These are phyloP conservation scores for Tetrastigma voinierianum DNA, from an alignment of 164 flowering plant species.

Conservation along the genomic window DNA sequence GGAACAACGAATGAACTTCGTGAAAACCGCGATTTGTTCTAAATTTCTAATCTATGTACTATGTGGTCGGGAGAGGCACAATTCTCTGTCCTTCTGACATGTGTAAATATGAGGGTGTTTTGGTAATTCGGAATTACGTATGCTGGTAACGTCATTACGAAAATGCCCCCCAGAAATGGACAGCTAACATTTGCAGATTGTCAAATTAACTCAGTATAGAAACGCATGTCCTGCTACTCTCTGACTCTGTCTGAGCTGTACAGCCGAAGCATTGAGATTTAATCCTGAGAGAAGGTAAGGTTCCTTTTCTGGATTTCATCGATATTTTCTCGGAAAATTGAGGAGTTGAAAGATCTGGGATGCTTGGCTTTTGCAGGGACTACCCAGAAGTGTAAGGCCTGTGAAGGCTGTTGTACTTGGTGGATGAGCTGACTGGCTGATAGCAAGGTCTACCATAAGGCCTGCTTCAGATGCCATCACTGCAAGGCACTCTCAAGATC, in stretches of 20 bases:
- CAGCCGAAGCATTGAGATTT: too few relatives aligned
- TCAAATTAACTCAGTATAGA: too few relatives aligned
- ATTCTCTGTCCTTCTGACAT: too few relatives aligned
- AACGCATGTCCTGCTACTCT: too few relatives aligned
- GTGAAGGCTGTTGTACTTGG: constrained; percentile 88
- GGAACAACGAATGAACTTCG: background rate
- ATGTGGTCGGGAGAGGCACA: background rate
- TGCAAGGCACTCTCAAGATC: constrained; percentile 86
- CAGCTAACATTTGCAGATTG: background rate
- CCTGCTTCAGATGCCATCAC: constrained; percentile 92
- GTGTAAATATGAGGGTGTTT: background rate
- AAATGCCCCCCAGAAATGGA: background rate
- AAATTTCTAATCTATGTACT: constrained; percentile 1
- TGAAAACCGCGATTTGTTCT: background rate
- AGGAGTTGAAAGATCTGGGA: constrained; percentile 14
- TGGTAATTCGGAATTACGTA: background rate
- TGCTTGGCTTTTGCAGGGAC: constrained; percentile 77
- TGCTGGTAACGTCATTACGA: background rate
- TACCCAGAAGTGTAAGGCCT: constrained; percentile 78
- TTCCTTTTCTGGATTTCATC: background rate
- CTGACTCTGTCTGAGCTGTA: too few relatives aligned
- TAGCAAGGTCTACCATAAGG: constrained; percentile 69
- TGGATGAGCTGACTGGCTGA: constrained; percentile 85
- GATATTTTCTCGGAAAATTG: background rate
- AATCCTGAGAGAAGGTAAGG: too few relatives aligned